These are phyloP conservation scores for Calycina herbarum DNA, from an alignment of 2,329 filamentous ascomycete species.

Conservation along the genomic window DNA sequence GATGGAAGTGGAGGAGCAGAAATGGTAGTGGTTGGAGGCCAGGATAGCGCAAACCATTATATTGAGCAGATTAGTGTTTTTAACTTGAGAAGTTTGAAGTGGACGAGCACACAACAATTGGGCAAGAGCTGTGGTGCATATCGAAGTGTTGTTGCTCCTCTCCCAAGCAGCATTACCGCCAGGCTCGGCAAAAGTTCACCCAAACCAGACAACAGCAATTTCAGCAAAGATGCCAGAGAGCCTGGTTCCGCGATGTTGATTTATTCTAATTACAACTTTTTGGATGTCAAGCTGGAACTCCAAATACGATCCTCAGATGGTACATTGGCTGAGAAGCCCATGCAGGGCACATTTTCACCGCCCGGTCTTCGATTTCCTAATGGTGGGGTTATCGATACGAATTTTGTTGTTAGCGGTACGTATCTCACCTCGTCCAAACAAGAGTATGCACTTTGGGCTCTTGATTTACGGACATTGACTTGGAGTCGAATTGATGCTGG, in stretches of 20 bases:
- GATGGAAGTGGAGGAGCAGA: constrained; percentile 91
- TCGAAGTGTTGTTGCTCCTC: constrained; percentile 86
- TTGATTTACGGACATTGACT: constrained; percentile 82
- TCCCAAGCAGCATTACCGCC: constrained; percentile 64
- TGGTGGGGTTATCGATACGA: constrained; percentile 89
- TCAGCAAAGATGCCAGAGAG: constrained; percentile 55
- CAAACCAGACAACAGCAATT: constrained; percentile 42
- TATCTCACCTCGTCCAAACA: constrained; percentile 98
- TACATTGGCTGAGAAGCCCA: constrained; percentile 79
- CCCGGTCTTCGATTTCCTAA: constrained; percentile 95
- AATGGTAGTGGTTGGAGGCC: constrained; percentile 95
- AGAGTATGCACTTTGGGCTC: constrained; percentile 94
- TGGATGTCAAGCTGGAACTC: constrained; percentile 94
- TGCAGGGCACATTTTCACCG: constrained; percentile 83
- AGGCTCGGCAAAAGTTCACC: constrained; percentile 62
- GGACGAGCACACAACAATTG: constrained; percentile 85
- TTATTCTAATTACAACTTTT: constrained; percentile 98
- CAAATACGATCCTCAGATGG: constrained; percentile 87
- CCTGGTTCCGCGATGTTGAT: constrained; percentile 80
- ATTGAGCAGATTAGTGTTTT: constrained; percentile 99
- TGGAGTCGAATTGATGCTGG: constrained; percentile 97
- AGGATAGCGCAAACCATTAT: constrained; percentile 97
- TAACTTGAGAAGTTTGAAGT: constrained; percentile 91
- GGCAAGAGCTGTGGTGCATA: constrained; percentile 96
- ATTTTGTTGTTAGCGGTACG: constrained; percentile 96